Evolutionary conservation across 305 asterid species (phyloP).

Genomic region (Fraxinus albicans): DNA sequence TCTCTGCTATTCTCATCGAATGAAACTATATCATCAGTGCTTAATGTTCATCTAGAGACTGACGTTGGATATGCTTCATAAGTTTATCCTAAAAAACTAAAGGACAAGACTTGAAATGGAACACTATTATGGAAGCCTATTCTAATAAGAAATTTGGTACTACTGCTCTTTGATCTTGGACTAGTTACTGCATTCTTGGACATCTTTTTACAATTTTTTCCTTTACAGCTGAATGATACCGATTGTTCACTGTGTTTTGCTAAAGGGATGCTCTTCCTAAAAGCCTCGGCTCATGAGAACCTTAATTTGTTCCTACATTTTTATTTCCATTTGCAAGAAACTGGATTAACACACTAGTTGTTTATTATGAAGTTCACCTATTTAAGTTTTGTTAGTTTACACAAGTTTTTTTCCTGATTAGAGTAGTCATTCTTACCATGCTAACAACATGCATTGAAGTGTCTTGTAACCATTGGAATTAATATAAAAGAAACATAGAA

Average conservation of each 20-base stretch:
- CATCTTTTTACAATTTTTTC: background rate
- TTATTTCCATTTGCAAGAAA: background rate
- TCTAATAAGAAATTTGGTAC: background rate
- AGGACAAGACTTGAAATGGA: background rate
- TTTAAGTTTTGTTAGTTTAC: background rate
- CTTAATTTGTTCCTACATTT: background rate
- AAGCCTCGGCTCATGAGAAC: background rate
- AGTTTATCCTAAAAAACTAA: background rate
- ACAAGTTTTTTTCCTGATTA: background rate
- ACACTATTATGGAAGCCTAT: background rate
- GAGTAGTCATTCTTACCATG: background rate
- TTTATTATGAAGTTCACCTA: background rate
- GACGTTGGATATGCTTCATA: background rate
- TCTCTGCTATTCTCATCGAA: background rate
- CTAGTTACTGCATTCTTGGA: background rate
- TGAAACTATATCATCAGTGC: background rate
- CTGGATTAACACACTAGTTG: background rate
- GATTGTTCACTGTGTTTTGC: background rate
- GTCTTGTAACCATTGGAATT: background rate
- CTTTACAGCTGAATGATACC: background rate
- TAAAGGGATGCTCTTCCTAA: background rate
- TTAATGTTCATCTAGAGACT: background rate
- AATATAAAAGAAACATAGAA: background rate
- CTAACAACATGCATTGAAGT: background rate
- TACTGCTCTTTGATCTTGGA: background rate